These are phyloP conservation scores for Mortierella sp. DNA, from an alignment of 371 early-diverging fungal genomes.

Conservation along the genomic window DNA sequence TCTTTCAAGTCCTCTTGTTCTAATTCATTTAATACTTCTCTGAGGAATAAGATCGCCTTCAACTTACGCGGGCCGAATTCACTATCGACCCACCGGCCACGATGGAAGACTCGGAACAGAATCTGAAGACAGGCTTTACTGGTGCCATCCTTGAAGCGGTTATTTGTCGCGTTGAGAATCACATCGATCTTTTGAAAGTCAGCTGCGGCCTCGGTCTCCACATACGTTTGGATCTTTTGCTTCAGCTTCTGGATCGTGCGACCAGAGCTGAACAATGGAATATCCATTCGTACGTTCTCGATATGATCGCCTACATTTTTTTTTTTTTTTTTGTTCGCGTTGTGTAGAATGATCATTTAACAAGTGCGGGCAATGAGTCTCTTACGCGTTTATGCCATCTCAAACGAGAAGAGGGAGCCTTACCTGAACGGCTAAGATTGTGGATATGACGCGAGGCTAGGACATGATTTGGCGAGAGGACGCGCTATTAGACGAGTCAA, in stretches of 20 bases:
- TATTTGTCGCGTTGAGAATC: constrained; percentile 40
- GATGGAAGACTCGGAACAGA: constrained; percentile 33
- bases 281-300: constrained; percentile 43
- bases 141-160: constrained; percentile 42
- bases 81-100: constrained; percentile 28
- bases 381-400: no score
- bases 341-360: neutral
- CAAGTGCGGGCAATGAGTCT: no score
- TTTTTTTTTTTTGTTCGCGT: no score
- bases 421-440: constrained; percentile 47
- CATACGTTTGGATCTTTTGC: constrained; percentile 32
- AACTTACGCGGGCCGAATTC: constrained; percentile 18
- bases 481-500: constrained; percentile 3
- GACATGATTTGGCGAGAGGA: constrained; percentile 28
- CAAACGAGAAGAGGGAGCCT: neutral
- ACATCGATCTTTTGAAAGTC: constrained; percentile 46
- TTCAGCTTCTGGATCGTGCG: constrained; percentile 39
- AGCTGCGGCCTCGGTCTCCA: constrained; percentile 23
- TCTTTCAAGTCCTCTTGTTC: constrained; percentile 46
- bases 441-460: constrained; percentile 30
- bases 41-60: constrained; percentile 35
- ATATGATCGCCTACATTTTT: constrained; percentile 43
- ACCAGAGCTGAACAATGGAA: constrained; percentile 39
- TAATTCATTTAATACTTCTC: constrained; percentile 34
- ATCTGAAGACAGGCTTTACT: constrained; percentile 45